phyloP scores from a whole-genome alignment of 306 rosid species.

The Inga laurina region DNA sequence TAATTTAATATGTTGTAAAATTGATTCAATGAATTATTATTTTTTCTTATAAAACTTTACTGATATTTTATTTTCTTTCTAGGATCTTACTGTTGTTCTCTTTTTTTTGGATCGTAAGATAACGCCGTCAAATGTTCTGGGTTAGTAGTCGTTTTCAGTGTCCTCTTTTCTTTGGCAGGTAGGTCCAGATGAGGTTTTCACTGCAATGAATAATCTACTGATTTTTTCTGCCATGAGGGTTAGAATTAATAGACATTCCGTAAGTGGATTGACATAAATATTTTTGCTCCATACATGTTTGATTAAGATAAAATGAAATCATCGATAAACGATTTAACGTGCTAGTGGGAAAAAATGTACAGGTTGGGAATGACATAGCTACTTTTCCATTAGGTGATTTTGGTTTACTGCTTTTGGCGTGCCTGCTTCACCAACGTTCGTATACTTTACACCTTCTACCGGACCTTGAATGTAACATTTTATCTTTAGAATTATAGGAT shows the following conservation, averaged over 20 bases:
- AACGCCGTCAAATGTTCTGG: conserved; percentile 27
- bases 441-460: neutral
- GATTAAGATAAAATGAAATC: neutral
- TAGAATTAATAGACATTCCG: too few species aligned
- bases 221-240: neutral
- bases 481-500: neutral
- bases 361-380: neutral
- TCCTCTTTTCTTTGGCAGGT: neutral
- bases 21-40: too few species aligned
- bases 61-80: too few species aligned
- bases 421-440: neutral
- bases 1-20: too few species aligned
- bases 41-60: too few species aligned
- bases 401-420: neutral
- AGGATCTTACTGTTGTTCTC: too few species aligned
- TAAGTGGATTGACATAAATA: neutral
- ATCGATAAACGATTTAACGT: neutral
- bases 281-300: neutral
- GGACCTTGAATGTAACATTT: neutral
- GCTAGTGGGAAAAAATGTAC: neutral
- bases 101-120: neutral
- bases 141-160: conserved; percentile 31
- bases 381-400: neutral
- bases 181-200: conserved; percentile 19
- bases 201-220: neutral